phyloP scores from a whole-genome alignment of 2,329 filamentous ascomycete species.

The Sclerotinia sclerotiorum region DNA sequence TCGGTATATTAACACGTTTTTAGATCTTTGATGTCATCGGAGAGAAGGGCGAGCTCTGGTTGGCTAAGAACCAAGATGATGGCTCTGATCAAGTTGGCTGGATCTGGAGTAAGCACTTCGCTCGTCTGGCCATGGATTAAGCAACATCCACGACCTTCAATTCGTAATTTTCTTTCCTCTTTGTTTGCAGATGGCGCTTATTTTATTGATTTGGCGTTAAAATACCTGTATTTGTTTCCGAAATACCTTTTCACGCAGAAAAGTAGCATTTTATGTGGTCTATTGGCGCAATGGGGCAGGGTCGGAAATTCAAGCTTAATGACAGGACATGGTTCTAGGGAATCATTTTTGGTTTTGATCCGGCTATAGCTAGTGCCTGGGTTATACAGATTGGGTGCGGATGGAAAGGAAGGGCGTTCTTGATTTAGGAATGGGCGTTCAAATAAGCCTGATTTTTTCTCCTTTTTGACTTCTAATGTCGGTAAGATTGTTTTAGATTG shows the following conservation, averaged over 20 bases:
- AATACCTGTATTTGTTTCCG: neutral
- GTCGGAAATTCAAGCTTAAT: neutral
- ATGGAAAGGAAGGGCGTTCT: constrained; percentile 12
- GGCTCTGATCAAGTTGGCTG: constrained; percentile 76
- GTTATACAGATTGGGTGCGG: constrained; percentile 4
- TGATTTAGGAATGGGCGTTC: constrained; percentile 3
- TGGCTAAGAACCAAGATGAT: constrained; percentile 97
- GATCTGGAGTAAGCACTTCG: constrained; percentile 99
- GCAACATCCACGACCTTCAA: neutral
- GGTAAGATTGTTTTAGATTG: constrained; percentile 12
- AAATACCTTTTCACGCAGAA: neutral
- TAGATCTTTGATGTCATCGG: constrained; percentile 88
- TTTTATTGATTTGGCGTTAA: constrained; percentile 7
- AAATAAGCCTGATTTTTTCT: constrained; percentile 5
- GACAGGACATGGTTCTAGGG: neutral
- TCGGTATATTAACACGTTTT: constrained; percentile 18
- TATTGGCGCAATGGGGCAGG: constrained; percentile 4
- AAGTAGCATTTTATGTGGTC: constrained; percentile 13
- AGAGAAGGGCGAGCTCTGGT: constrained; percentile 96
- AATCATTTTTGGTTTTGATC: neutral
- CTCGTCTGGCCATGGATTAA: constrained; percentile 49
- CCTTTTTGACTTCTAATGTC: neutral
- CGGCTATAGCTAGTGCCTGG: constrained; percentile 7
- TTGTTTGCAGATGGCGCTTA: neutral
- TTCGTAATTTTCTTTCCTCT: neutral